Percentiles rank a stretch among this genome's conserved stretches.
These are phyloP conservation scores for Groenewaldozyma auringiensis DNA, from an alignment of 1,139 yeast species.

Conservation along the genomic window DNA sequence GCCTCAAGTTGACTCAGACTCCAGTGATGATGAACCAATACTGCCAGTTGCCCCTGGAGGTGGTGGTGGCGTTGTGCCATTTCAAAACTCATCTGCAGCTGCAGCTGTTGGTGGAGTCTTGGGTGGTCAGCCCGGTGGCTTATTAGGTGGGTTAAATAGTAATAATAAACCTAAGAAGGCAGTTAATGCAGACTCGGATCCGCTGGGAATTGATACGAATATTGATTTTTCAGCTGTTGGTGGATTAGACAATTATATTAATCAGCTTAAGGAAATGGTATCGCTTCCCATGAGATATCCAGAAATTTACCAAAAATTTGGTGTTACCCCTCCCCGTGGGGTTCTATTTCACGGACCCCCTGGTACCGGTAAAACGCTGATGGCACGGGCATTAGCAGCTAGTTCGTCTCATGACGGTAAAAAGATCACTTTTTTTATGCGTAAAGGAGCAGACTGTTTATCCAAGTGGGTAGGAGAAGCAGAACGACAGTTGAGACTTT, in stretches of 20 bases:
- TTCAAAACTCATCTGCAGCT: conserved; percentile 2
- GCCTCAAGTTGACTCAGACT: conserved; percentile 42
- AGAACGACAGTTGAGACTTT: conserved; percentile 80
- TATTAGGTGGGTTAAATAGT: conserved; percentile 15
- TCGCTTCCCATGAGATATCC: conserved; percentile 90
- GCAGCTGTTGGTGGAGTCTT: conserved; percentile 12
- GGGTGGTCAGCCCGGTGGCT: conserved; percentile 31
- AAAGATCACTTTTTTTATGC: conserved; percentile 93
- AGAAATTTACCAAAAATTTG: conserved; percentile 82
- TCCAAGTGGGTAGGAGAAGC: conserved; percentile 99
- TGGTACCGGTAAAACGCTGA: conserved; percentile 96
- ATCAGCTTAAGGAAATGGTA: conserved; percentile 95
- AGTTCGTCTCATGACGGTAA: conserved; percentile 75
- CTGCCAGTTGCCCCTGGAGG: conserved; percentile 8
- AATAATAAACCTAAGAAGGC: conserved; percentile 44
- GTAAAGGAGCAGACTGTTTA: conserved; percentile 96
- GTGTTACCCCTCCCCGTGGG: conserved; percentile 95
- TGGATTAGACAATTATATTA: conserved; percentile 83
- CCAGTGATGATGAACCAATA: conserved; percentile 50
- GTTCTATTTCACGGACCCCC: conserved; percentile 99
- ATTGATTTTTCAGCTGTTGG: conserved; percentile 89
- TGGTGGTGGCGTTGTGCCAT: conserved; percentile 7
- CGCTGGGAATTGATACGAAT: conserved; percentile 87
- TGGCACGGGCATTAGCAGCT: conserved; percentile 97
- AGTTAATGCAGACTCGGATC: conserved; percentile 85